Percentiles rank a stretch among this genome's conserved stretches.
These are phyloP conservation scores for Nectriaceae sp. DNA, from an alignment of 2,329 filamentous ascomycete genomes.

Conservation along the genomic window DNA sequence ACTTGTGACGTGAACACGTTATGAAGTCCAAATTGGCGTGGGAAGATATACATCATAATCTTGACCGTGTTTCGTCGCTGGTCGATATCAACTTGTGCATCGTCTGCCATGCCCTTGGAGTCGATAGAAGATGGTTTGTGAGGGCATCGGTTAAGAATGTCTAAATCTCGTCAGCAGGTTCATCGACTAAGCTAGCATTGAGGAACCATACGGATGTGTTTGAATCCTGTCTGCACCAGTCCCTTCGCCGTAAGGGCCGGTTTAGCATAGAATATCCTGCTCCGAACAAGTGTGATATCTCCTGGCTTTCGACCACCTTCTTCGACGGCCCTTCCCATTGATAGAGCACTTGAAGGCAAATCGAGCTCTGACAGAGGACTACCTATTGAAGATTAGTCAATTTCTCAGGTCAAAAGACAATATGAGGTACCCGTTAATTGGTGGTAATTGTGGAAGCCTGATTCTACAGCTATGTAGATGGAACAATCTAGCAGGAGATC, in stretches of 20 bases:
- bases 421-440: constrained; percentile 70
- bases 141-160: constrained; percentile 76
- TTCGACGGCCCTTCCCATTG: constrained; percentile 1
- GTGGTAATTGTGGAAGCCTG: constrained; percentile 65
- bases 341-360: constrained; percentile 19
- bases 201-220: constrained; percentile 72
- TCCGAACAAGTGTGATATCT: constrained; percentile 75
- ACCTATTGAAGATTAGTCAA: constrained; percentile 36
- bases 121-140: background rate
- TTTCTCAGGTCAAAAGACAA: background rate
- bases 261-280: constrained; percentile 82
- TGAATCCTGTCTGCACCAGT: constrained; percentile 71
- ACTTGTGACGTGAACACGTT: constrained; percentile 83
- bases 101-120: background rate
- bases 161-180: constrained; percentile 44
- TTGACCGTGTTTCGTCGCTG: constrained; percentile 58
- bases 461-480: constrained; percentile 67
- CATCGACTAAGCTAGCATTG: too few relatives aligned
- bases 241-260: constrained; percentile 70
- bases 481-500: constrained; percentile 76
- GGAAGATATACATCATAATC: constrained; percentile 91
- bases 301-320: constrained; percentile 39
- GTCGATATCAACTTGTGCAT: constrained; percentile 16
- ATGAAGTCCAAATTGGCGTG: constrained; percentile 83
- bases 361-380: constrained; percentile 52